Conservation (phyloP, 2,329 filamentous ascomycete species). For the Sphaerostilbella broomeana region DNA sequence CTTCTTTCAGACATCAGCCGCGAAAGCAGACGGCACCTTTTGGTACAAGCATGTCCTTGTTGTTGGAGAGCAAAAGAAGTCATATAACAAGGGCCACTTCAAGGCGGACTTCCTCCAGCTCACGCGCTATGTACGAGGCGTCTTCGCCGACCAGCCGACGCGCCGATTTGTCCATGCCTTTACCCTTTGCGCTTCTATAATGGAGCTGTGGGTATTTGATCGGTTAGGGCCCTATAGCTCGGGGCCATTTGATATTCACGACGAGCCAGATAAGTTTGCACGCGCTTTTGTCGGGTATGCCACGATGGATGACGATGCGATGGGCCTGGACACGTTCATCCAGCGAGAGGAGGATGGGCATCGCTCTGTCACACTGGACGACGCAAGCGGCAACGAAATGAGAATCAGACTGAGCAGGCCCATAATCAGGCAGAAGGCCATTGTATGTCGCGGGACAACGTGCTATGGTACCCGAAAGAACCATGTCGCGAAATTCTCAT, state of each 20-base stretch:
- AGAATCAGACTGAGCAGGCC: too few relatives aligned
- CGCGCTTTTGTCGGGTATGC: slow-evolving; percentile 17
- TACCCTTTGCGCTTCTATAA: slow-evolving; percentile 8
- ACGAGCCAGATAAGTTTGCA: slow-evolving; percentile 15
- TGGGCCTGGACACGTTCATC: slow-evolving; percentile 14
- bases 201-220: slow-evolving; percentile 21
- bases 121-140: slow-evolving; percentile 14
- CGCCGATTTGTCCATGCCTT: slow-evolving; percentile 18
- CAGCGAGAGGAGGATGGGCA: slow-evolving; percentile 3
- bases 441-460: slow-evolving; percentile 12
- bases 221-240: slow-evolving; percentile 17
- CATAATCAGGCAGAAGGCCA: too few relatives aligned
- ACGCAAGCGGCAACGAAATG: too few relatives aligned
- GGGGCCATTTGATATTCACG: slow-evolving; percentile 15
- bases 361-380: slow-evolving; percentile 14
- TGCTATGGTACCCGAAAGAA: slow-evolving; percentile 13
- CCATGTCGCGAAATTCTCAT: slow-evolving; percentile 18
- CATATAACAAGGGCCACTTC: slow-evolving; percentile 13
- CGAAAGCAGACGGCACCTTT: slow-evolving; percentile 2
- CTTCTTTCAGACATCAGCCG: slow-evolving; percentile 15
- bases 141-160: slow-evolving; percentile 17
- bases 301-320: slow-evolving; percentile 15
- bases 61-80: slow-evolving; percentile 18
- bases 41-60: slow-evolving; percentile 18
- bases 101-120: slow-evolving; percentile 17